A percentile compares a stretch with the other conserved stretches of the same genome.
Evolutionary conservation across 2,329 filamentous ascomycete species (phyloP).

Genomic region (Talaromyces piceae): DNA sequence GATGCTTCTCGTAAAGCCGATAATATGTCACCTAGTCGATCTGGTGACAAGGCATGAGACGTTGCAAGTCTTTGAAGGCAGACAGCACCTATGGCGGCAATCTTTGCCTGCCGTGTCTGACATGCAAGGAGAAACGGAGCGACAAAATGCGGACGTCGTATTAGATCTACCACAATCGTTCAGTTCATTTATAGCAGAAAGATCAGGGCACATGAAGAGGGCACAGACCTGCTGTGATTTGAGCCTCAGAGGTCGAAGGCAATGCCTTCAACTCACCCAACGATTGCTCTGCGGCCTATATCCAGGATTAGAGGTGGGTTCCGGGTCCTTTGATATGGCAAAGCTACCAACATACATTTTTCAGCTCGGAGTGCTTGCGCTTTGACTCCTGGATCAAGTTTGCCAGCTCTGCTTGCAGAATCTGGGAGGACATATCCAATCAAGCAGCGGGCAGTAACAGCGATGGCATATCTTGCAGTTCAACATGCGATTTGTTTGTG

Average conservation of each 20-base stretch:
- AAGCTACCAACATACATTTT: slow-evolving; percentile 46
- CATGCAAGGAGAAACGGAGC: slow-evolving; percentile 94
- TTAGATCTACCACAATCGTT: slow-evolving; percentile 57
- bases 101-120: slow-evolving; percentile 79
- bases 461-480: slow-evolving; percentile 11
- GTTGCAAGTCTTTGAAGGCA: slow-evolving; percentile 86
- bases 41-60: slow-evolving; percentile 67
- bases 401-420: slow-evolving; percentile 77
- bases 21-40: slow-evolving; percentile 75
- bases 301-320: slow-evolving; percentile 17
- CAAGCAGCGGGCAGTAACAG: slow-evolving; percentile 16
- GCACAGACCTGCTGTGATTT: slow-evolving; percentile 59
- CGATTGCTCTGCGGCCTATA: slow-evolving; percentile 83
- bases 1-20: slow-evolving; percentile 82
- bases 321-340: slow-evolving; percentile 3
- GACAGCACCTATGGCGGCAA: slow-evolving; percentile 77
- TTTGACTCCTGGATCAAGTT: slow-evolving; percentile 94
- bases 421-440: slow-evolving; percentile 76
- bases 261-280: slow-evolving; percentile 78
- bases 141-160: slow-evolving; percentile 72
- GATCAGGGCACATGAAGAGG: background rate
- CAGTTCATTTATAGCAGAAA: slow-evolving; percentile 6
- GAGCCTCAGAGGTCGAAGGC: slow-evolving; percentile 65
- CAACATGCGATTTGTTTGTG: slow-evolving; percentile 6
- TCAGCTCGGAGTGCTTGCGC: slow-evolving; percentile 82